Evolutionary conservation across 2,329 filamentous ascomycete genomes (phyloP).

Genomic region (Fusarium duplospermum): DNA sequence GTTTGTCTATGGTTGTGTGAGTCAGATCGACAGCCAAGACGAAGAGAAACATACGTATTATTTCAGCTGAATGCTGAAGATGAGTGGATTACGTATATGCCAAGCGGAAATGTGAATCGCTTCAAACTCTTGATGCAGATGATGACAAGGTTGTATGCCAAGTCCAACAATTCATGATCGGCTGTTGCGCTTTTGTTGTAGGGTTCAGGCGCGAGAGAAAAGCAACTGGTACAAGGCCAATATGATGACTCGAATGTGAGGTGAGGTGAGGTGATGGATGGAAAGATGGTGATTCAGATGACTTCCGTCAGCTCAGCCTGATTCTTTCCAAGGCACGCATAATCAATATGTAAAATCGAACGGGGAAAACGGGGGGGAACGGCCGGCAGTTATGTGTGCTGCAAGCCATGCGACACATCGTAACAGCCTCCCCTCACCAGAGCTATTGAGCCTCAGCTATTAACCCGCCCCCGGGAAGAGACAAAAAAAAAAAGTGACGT

Average conservation of each 20-base stretch:
- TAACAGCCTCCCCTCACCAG: not conserved
- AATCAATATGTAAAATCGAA: not conserved
- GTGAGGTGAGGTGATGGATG: not conserved
- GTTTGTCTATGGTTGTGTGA: not conserved
- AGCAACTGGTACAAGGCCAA: not conserved
- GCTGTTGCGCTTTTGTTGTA: not conserved
- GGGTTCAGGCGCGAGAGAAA: not conserved
- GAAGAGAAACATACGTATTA: not conserved
- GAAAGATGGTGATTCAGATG: not conserved
- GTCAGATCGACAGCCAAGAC: not conserved
- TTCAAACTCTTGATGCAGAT: conserved; percentile 6
- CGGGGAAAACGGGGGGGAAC: conserved; percentile 2
- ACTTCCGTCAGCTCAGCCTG: not conserved
- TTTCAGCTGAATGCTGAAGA: not conserved
- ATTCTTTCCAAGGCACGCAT: not conserved
- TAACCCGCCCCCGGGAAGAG: not conserved
- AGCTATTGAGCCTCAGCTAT: conserved; percentile 23
- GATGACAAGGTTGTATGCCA: not conserved
- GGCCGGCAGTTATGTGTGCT: conserved; percentile 11
- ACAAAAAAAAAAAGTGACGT: conserved; percentile 24
- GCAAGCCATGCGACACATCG: not conserved
- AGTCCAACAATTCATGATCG: conserved; percentile 5
- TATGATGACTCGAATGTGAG: not conserved
- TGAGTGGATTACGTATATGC: not conserved
- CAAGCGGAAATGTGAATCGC: not conserved